These are phyloP conservation scores for Clonostachys rosea DNA, from an alignment of 2,329 filamentous ascomycete species.

Conservation along the genomic window DNA sequence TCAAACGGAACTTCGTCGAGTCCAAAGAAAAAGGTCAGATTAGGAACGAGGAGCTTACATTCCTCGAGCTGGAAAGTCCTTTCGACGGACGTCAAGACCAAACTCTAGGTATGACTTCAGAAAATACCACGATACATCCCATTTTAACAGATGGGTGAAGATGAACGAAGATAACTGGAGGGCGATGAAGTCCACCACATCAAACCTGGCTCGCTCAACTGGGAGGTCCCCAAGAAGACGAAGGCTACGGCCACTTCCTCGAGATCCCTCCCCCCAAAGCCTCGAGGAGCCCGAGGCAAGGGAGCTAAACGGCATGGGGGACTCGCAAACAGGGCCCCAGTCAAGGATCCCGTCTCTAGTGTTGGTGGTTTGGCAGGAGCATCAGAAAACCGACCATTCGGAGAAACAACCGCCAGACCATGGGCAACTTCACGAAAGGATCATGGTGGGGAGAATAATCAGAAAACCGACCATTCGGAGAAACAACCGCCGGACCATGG, in stretches of 20 bases:
- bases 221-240: conserved; percentile 5
- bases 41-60: too few relatives aligned
- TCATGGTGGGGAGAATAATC: too few relatives aligned
- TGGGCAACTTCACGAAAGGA: too few relatives aligned
- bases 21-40: too few relatives aligned
- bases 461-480: neutral
- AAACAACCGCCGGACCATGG: neutral
- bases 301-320: neutral
- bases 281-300: neutral
- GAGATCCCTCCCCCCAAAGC: too few relatives aligned
- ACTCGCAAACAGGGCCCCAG: neutral
- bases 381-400: neutral
- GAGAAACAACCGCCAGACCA: neutral
- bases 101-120: too few relatives aligned
- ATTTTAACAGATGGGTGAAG: too few relatives aligned
- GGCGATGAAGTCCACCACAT: conserved; percentile 10
- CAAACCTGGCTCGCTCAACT: conserved; percentile 8
- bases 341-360: neutral
- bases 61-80: too few relatives aligned
- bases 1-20: too few relatives aligned
- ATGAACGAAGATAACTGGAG: conserved; percentile 1
- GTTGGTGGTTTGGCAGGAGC: neutral
- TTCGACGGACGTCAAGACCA: too few relatives aligned
- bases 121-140: too few relatives aligned
- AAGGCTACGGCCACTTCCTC: neutral